A percentile compares a stretch with the other conserved stretches of the same genome.
These are phyloP conservation scores for Sarcocystis neurona DNA, from an alignment of 169 alveolate genomes.

Conservation along the genomic window DNA sequence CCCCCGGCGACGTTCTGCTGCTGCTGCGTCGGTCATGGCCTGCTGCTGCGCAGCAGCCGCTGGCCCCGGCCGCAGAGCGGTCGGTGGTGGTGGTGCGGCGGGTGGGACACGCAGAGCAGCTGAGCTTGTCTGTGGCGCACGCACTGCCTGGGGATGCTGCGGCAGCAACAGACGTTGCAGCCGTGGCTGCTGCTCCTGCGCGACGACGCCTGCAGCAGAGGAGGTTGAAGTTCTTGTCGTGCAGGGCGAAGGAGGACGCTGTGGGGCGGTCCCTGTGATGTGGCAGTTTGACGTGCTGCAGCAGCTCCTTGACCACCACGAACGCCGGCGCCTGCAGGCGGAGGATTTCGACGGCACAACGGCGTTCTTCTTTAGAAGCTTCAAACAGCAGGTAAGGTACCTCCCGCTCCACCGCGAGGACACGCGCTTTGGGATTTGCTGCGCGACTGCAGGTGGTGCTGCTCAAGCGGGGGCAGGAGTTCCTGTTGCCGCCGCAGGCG, in stretches of 20 bases:
- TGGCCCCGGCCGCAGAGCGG: not conserved
- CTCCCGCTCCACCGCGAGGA: no score
- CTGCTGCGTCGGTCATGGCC: not conserved
- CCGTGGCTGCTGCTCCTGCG: not conserved
- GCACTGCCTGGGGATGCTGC: no score
- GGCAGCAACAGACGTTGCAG: not conserved
- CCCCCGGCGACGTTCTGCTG: not conserved
- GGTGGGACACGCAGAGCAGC: not conserved
- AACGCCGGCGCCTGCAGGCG: not conserved
- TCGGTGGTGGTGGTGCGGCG: not conserved
- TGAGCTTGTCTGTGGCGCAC: no score
- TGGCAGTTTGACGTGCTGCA: not conserved
- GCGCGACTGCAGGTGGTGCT: no score
- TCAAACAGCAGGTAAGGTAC: not conserved
- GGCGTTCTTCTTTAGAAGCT: not conserved
- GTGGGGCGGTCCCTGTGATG: not conserved
- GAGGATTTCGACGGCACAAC: constrained; percentile 2
- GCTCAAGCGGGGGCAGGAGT: no score
- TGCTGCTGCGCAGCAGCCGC: not conserved
- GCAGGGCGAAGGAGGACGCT: not conserved
- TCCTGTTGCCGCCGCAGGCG: no score
- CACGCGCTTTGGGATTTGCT: no score
- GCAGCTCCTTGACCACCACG: constrained; percentile 1
- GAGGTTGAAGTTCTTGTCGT: no score
- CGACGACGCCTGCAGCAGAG: no score